Base-by-base conservation (phyloP, 768 basidiomycete genomes). In the Chiua virens region DNA sequence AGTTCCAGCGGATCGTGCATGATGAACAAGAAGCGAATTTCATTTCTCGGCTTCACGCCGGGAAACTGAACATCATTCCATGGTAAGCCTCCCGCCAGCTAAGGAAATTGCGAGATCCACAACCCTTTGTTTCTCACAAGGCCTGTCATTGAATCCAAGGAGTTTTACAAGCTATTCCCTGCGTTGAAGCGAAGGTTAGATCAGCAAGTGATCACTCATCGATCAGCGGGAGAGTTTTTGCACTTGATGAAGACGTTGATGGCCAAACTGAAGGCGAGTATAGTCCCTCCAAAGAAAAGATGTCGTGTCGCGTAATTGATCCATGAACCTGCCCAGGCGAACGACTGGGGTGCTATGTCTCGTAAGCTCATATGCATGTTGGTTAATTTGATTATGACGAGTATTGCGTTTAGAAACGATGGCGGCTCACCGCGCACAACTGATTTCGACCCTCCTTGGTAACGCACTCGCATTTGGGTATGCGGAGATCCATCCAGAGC, bases 281-380 rank as follows among this genome's bases (percentile, higher is more conserved):
- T 48, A 2, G 0, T 47, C 15, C 8, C 4, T n/a, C 47, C 4
- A 4, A 17, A 11, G n/a, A 15, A 8, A 0, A 8, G 4, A 17
- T 22, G 15, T 28, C 30, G n/a, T 14, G n/a, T 8, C 27, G n/a
- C 32, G 6, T 34, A 17, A 8, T 34, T 56, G n/a, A 48, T 22
- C 37, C 5, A 8, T 15, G 17, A 21, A 39, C 3, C 3, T 41
- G 2, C 41, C 39, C 9, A 49, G 83, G 75, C 79, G 3, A 83
- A 83, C 30, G 84, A 85, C 53, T 85, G 84, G 83, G 80, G 81
- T 15, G 72, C 83, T 0, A 68, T 85, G 44, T 83, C 83, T 42
- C 81, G 84, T 85, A 56, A 43, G 81, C 63, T 8, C 2, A 17
- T 8, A 11, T 0, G 1, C 6, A 1, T 32, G 18, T 35, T 15